These are phyloP conservation scores for Smittium mucronatum DNA, from an alignment of 371 early-diverging fungal genomes.

Conservation along the genomic window DNA sequence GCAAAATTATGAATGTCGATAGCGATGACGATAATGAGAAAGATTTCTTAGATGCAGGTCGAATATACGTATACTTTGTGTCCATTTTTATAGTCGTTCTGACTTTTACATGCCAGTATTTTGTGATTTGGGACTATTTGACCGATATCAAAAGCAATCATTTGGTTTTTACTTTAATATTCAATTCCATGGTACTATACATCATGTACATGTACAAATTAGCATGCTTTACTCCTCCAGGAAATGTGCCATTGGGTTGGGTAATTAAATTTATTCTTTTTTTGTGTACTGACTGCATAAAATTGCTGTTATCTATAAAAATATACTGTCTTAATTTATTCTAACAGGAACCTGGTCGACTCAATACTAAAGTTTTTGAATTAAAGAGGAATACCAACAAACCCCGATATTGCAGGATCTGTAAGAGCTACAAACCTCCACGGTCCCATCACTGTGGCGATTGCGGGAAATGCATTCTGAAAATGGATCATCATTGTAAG, in stretches of 20 bases:
- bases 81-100: constrained; percentile 41
- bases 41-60: constrained; percentile 2
- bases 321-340: neutral
- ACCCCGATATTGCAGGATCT: constrained; percentile 65
- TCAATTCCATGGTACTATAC: constrained; percentile 51
- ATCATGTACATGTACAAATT: constrained; percentile 69
- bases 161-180: constrained; percentile 40
- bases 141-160: constrained; percentile 20
- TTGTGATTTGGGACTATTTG: constrained; percentile 45
- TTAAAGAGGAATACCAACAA: constrained; percentile 52
- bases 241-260: constrained; percentile 51
- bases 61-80: constrained; percentile 36
- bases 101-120: constrained; percentile 36
- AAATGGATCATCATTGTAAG: constrained; percentile 87
- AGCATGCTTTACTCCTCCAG: constrained; percentile 64
- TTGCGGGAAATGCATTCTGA: constrained; percentile 68
- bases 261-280: constrained; percentile 10
- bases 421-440: constrained; percentile 64
- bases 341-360: constrained; percentile 33
- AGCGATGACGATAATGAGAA: neutral
- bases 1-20: neutral
- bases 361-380: constrained; percentile 42
- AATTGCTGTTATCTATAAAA: neutral
- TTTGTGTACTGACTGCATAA: no score
- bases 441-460: constrained; percentile 68